phyloP scores from a whole-genome alignment of 768 basidiomycete species.

The Amanita exitialis region DNA sequence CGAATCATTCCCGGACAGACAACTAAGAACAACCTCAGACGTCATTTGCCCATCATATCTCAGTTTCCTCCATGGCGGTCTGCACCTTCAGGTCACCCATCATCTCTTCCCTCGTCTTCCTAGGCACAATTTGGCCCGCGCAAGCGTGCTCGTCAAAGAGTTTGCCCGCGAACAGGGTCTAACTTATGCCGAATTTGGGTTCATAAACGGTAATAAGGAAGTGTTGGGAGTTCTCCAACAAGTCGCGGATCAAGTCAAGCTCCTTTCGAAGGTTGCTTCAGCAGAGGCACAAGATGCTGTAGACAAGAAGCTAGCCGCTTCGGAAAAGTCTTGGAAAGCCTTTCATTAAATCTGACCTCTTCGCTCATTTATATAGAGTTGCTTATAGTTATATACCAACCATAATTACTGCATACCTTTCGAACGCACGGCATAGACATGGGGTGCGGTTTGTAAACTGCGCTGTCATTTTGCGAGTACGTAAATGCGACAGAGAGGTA shows the following conservation, averaged over 20 bases:
- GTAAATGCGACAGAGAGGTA: conserved; percentile 14
- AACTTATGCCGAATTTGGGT: conserved; percentile 87
- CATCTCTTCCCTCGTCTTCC: conserved; percentile 95
- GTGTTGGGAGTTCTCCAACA: conserved; percentile 73
- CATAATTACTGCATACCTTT: conserved; percentile 8
- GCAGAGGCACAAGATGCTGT: conserved; percentile 61
- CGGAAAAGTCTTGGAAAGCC: conserved; percentile 1
- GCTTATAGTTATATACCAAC: not conserved
- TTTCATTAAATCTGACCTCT: not conserved
- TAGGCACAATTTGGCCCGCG: conserved; percentile 81
- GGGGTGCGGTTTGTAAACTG: conserved; percentile 17
- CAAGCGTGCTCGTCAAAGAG: conserved; percentile 76
- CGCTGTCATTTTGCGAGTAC: conserved; percentile 27
- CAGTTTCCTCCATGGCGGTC: conserved; percentile 91
- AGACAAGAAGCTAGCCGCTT: conserved; percentile 18
- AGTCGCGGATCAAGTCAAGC: conserved; percentile 81
- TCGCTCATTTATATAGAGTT: not conserved
- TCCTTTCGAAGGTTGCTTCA: conserved; percentile 76
- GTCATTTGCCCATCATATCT: conserved; percentile 80
- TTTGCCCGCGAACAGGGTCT: conserved; percentile 82
- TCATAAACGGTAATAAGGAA: conserved; percentile 75
- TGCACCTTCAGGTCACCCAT: conserved; percentile 95
- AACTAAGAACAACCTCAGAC: conserved; percentile 95
- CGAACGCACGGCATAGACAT: conserved; percentile 30
- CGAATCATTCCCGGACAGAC: conserved; percentile 90